Evolutionary conservation across 1,139 yeast genomes (phyloP), one percentile per base, ranked within the genome.

Genomic region (Sugiyamaella castrensis): DNA sequence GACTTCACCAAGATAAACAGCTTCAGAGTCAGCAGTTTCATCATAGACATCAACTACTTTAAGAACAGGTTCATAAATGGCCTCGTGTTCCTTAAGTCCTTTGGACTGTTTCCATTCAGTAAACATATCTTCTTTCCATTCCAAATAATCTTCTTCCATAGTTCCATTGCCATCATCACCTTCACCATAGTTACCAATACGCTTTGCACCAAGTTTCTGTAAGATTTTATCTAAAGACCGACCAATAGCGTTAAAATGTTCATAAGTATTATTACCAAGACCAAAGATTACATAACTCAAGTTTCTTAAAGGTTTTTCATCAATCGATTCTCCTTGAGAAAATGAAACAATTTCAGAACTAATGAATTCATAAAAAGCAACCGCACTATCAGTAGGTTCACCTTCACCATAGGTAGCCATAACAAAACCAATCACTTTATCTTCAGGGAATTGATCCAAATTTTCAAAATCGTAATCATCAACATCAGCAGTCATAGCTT

Each of bases 341-440:
- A 72, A 73, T 46, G 54, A 57, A 28, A 69, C 66, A 33, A 58
- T 62, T 15, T 62, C 67, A 36, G 59, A 60, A 26, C 66, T 60
- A 51, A 73, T 63, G 52, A 71, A 69, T 48, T 68, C 69, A 60
- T 74, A 73, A 66, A 92, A 88, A 45, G 82, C 83, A 41, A 80
- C 79, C 12, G 98, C 94, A 60, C 87, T 87, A 67, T 92, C 98
- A 24, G 98, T 92, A 57, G 96, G 96, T 66, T 92, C 98, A 63
- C 98, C 98, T 71, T 92, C 98, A 60, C 98, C 98, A 62, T 92
- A 92, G 9, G 97, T 89, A 36, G 98, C 95, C 72, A 88, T 73
- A 61, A 92, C 77, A 64, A 91, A 83, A 44, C 87, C 80, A 13
- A 83, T 80, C 52, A 87, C 75, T 43, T 78, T 68, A 53, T 79